phyloP scores from a whole-genome alignment of 2,329 filamentous ascomycete genomes.

The Colletotrichum sp. region DNA sequence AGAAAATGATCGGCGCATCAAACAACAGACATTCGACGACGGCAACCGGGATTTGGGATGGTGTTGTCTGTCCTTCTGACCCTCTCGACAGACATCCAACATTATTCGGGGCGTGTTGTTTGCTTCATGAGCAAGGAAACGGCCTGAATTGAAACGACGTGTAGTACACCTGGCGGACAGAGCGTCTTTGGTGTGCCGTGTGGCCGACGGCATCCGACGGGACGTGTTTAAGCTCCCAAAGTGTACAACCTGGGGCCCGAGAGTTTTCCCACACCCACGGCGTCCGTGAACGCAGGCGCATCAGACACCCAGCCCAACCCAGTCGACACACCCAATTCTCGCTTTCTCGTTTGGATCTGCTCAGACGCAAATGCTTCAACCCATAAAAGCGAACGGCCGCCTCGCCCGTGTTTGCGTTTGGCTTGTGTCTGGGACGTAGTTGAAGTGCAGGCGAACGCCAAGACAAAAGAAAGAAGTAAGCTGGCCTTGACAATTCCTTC shows the following conservation, averaged over 20 bases:
- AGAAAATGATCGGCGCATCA: not conserved
- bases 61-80: not conserved
- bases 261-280: not conserved
- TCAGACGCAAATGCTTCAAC: not conserved
- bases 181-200: not conserved
- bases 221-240: not conserved
- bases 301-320: not conserved
- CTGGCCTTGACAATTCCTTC: slow-evolving; percentile 7
- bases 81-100: not conserved
- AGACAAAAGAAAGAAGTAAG: slow-evolving; percentile 1
- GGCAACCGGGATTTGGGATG: not conserved
- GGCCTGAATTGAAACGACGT: slow-evolving; percentile 3
- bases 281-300: slow-evolving; percentile 2
- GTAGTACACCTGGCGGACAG: not conserved
- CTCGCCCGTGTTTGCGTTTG: not conserved
- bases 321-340: not conserved
- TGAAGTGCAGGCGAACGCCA: not conserved
- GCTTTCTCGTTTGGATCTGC: not conserved
- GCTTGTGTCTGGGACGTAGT: not conserved
- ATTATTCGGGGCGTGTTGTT: not conserved
- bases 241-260: not conserved
- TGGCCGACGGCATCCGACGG: slow-evolving; percentile 2
- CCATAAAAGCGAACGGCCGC: slow-evolving; percentile 14
- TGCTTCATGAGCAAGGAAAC: slow-evolving; percentile 8
- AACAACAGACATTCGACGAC: slow-evolving; percentile 11